Base-by-base conservation (phyloP, 2,329 filamentous ascomycete genomes). In the Fusarium udum region DNA sequence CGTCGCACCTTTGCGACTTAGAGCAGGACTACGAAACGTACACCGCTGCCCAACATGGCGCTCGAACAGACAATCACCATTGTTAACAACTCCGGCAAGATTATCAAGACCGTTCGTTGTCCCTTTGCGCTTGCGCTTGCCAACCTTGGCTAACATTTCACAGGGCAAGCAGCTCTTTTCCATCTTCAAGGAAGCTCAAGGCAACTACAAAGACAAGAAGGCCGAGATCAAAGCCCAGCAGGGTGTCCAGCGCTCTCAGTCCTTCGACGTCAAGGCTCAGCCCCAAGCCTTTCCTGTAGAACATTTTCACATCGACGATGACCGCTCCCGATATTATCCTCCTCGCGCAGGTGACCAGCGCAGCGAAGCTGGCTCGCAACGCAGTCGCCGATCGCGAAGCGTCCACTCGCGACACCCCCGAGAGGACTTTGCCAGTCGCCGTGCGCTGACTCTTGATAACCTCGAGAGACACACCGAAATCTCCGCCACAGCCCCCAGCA, bases 181-280 rank as follows among this genome's bases (percentile, higher is more conserved):
- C 80, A 92, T 98, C 79, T 97, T 97, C 87, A 97, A 94, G 81
- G 95, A 98, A 80, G 95, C 95, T 72, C 94, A 94, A 80, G 90
- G 92, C 61, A 93, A 93, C 66, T 98, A 98, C 83, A 89, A 92
- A 64, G 94, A 97, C 79, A 93, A 93, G 79, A 97, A 97, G 82
- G 92, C 93, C 12, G 91, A 95, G 75, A 88, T 97, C 77, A 91
- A 91, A 80, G 90, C 92, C 26, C 90, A 93, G 75, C 84, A 84
- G 20, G 79, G 81, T n/a, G 76, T 86, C 49, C 89, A 91, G 77
- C 91, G 92, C 78, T 87, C 92, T 61, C 88, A 91, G 72, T 92
- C 87, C 7, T 87, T 85, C 71, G 84, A 88, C 32, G 55, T 85
- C 71, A 84, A 88, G 31, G 57, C 36, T 4, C 65, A 64, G 42